A percentile compares a stretch with the other conserved stretches of the same genome.
These are phyloP conservation scores for Litsea cubeba DNA, from an alignment of 164 flowering plant species.

Conservation along the genomic window DNA sequence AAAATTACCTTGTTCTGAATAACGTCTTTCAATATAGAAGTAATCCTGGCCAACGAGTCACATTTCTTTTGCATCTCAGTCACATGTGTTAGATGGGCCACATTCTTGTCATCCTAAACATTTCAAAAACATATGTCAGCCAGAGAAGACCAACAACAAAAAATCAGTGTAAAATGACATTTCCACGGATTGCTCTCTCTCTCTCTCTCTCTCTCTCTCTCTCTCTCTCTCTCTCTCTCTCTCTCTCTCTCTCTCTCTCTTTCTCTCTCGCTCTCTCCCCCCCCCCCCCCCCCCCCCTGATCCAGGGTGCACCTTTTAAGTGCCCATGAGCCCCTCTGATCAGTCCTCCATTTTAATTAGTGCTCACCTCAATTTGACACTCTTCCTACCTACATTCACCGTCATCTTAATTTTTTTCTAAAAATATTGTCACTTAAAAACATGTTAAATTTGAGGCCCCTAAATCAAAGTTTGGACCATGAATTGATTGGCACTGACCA, in stretches of 20 bases:
- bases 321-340: too few species aligned
- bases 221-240: background rate
- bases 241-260: background rate
- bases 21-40: slow-evolving; percentile 81
- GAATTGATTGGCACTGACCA: too few species aligned
- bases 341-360: too few species aligned
- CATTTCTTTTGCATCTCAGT: slow-evolving; percentile 95
- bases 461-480: too few species aligned
- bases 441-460: too few species aligned
- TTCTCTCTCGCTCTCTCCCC: too few species aligned
- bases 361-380: too few species aligned
- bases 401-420: too few species aligned
- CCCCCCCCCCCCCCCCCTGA: too few species aligned
- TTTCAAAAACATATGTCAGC: background rate
- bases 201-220: background rate
- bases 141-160: background rate
- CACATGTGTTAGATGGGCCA: slow-evolving; percentile 88
- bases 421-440: too few species aligned
- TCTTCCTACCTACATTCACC: too few species aligned
- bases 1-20: slow-evolving; percentile 83
- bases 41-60: slow-evolving; percentile 74
- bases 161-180: background rate
- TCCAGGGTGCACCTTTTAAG: too few species aligned
- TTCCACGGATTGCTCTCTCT: background rate
- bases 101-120: slow-evolving; percentile 83